Base-by-base conservation (phyloP, 306 rosid genomes). In the Albizia julibrissin region DNA sequence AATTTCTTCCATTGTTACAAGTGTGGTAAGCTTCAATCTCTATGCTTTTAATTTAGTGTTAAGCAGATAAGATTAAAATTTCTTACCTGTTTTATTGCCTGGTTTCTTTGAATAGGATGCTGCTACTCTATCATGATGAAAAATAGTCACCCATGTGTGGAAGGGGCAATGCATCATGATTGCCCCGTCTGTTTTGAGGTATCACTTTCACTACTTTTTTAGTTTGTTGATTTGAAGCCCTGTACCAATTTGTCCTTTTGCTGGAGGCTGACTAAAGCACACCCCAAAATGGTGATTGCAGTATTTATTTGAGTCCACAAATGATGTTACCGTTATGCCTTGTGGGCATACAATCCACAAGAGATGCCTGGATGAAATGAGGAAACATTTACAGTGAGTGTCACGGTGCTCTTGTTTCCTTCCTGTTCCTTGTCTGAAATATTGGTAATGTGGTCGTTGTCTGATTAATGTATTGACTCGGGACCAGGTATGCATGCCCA, bases 151-250 rank as follows among this genome's bases (percentile, higher is more conserved):
- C 93, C 92, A 27, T 95, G 98, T 65, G 91, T 95, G 70, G 98
- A 95, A 87, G 91, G 97, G 78, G 98, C 98, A 70, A 93, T 91
- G 97, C 97, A 95, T 86, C 98, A 95, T 6, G 92, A 95, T 84
- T 95, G 98, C 80, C 97, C 98, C 70, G 86, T 95, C 85, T 93
- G 98, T 83, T 93, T 90, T 78, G 98, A 95, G 98, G 98, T 93
- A 86, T 74, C n/a, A 22, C 44, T 54, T 10, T 10, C 73, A 56
- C 64, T 13, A 44, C 61, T 76, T 54, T 26, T 46, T 44, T 64
- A 52, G 42, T 76, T 54, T 26, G 52, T 15, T 71, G 75, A 22
- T 43, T 5, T 44, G 74, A 24, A 40, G 31, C 34, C 24, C 22
- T 62, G 2, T 69, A 15, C 80, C 44, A 65, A 14, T 44, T 58